Evolutionary conservation across 192 early-diverging fungal genomes (phyloP).

Genomic region (Geosiphon pyriformis): DNA sequence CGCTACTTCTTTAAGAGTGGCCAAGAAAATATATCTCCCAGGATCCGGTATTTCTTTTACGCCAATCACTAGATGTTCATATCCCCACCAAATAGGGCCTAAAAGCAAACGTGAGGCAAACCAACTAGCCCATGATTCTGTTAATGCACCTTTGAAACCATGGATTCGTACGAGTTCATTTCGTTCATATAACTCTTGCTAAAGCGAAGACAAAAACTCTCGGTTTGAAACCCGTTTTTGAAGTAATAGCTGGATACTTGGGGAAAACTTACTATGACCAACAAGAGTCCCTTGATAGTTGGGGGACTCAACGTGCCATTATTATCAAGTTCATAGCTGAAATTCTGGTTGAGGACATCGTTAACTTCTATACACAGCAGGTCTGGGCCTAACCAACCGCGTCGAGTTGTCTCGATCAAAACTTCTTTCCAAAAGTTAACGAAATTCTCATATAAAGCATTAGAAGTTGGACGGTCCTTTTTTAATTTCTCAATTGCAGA

Average conservation of each 20-base stretch:
- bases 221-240: not conserved
- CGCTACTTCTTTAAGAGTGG: conserved; percentile 9
- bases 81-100: not conserved
- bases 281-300: not conserved
- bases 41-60: not conserved
- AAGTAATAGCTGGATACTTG: not conserved
- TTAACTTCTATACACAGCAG: conserved; percentile 5
- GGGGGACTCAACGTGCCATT: not conserved
- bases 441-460: not conserved
- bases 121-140: conserved; percentile 10
- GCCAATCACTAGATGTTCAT: not conserved
- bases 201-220: not conserved
- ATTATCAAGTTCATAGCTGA: not conserved
- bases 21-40: not conserved
- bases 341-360: not conserved
- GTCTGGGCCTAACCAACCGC: not conserved
- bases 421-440: conserved; percentile 14
- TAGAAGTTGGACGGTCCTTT: not conserved
- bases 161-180: conserved; percentile 3
- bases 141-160: not conserved
- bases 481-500: not conserved
- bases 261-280: not conserved
- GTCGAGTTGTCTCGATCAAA: conserved; percentile 4
- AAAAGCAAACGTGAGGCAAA: not conserved
- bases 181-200: conserved; percentile 4